phyloP scores from a whole-genome alignment of 1,284 basidiomycete species.

The Austroboletus rostrupii region DNA sequence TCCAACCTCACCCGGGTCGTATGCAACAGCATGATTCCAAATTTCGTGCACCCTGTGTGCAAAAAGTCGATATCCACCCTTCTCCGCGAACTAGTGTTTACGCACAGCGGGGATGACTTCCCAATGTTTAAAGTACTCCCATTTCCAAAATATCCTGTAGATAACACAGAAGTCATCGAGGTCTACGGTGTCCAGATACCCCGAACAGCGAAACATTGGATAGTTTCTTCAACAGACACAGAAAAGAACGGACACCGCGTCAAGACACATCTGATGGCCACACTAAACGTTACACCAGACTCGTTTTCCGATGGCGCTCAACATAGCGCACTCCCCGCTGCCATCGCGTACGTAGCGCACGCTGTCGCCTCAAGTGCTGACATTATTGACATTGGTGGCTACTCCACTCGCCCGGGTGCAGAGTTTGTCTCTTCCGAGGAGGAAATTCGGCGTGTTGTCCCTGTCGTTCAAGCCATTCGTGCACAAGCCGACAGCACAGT shows the following conservation, averaged over 20 bases:
- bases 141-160: constrained; percentile 51
- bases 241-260: constrained; percentile 10
- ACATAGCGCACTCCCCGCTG: constrained; percentile 48
- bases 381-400: constrained; percentile 92
- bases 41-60: constrained; percentile 60
- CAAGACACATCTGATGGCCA: constrained; percentile 85
- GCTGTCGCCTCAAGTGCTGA: constrained; percentile 58
- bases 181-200: constrained; percentile 32
- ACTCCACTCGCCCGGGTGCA: constrained; percentile 85
- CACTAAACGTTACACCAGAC: constrained; percentile 93
- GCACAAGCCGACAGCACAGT: constrained; percentile 18
- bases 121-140: constrained; percentile 66
- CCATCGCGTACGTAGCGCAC: constrained; percentile 45
- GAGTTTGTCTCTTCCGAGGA: constrained; percentile 66
- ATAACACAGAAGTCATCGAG: constrained; percentile 9
- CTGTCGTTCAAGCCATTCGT: constrained; percentile 56
- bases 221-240: constrained; percentile 20
- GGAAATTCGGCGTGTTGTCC: constrained; percentile 74
- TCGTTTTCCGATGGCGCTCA: constrained; percentile 91
- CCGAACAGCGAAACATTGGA: constrained; percentile 52
- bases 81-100: constrained; percentile 38
- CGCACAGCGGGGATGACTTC: constrained; percentile 30
- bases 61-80: constrained; percentile 46
- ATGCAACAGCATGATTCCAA: constrained; percentile 65
- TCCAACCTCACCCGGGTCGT: neutral